These are phyloP conservation scores for Rhodotorula kratochvilovae DNA, from an alignment of 768 basidiomycete species.

Conservation along the genomic window DNA sequence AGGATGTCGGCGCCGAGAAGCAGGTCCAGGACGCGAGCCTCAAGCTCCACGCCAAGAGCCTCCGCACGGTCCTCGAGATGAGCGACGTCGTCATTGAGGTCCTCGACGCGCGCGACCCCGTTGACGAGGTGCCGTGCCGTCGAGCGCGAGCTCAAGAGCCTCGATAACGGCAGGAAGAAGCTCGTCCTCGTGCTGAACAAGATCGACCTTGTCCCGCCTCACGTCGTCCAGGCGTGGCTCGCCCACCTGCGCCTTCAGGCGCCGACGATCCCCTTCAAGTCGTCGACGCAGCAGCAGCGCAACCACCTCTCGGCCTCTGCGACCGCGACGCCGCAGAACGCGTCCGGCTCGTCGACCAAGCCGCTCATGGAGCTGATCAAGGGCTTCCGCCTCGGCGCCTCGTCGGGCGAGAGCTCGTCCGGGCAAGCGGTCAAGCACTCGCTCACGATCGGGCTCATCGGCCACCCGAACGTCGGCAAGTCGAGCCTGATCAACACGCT, in stretches of 20 bases:
- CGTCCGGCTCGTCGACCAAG: constrained; percentile 43
- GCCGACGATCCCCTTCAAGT: constrained; percentile 86
- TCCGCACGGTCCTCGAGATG: constrained; percentile 89
- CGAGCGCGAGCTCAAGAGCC: constrained; percentile 70
- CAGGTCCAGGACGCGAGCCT: constrained; percentile 30
- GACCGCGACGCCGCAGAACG: constrained; percentile 47
- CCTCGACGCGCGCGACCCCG: constrained; percentile 89
- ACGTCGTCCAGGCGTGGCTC: constrained; percentile 85
- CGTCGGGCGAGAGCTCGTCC: constrained; percentile 1
- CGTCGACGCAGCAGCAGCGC: constrained; percentile 71
- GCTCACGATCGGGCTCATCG: constrained; percentile 82
- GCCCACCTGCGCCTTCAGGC: constrained; percentile 85
- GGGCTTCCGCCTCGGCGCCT: constrained; percentile 32
- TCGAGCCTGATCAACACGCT: constrained; percentile 89
- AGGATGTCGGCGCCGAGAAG: constrained; percentile 14
- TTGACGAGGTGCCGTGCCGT: constrained; percentile 82
- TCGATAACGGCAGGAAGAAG: constrained; percentile 83
- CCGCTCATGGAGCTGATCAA: constrained; percentile 44
- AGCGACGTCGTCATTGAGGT: constrained; percentile 78
- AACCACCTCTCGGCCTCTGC: constrained; percentile 67
- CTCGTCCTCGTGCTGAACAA: constrained; percentile 94
- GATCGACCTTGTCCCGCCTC: constrained; percentile 83
- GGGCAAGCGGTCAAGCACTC: constrained; percentile 22
- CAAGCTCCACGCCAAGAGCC: constrained; percentile 45
- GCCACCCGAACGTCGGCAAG: constrained; percentile 97